Base-by-base conservation (phyloP, 1,284 basidiomycete genomes). In the Pseudozyma thailandica region DNA sequence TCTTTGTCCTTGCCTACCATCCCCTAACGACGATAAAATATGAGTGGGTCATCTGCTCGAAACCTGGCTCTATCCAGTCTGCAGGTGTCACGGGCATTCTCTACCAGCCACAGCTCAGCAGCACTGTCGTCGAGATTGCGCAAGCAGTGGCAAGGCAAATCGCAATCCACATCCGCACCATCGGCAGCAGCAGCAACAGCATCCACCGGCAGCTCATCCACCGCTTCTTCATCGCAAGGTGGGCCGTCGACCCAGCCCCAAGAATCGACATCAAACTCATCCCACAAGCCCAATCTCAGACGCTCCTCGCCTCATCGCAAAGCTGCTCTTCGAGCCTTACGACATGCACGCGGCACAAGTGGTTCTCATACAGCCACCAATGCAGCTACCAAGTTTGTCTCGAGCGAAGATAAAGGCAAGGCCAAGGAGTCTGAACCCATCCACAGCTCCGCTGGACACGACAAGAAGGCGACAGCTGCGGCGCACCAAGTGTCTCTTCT, bases 401-500 rank as follows among this genome's bases (percentile, higher is more conserved):
- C 43, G 5, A 56, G 49, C 26, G 30, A 44, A 30, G 57, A 56
- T 10, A 66, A 66, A 25, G 63, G 63, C 35, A 66, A 59, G 30
- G 48, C 37, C 15, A 53, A 54, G 18, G 63, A 55, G 23, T 21
- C 39, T n/a, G 33, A 21, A 37, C 15, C 13, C 26, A 0, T 16
- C 30, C 1, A 26, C 23, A 15, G 35, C 37, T 38, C 37, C 10
- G 30, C 38, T 7, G n/a, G 21, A 6, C 13, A 41, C 6, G 25
- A 12, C 28, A 49, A 35, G 9, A 20, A 27, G 25, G 25, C 46
- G 25, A 1, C 31, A 37, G 55, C 53, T 8, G 33, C 51, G 5
- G 44, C 37, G 16, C 56, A 62, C n/a, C 53, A 50, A 5, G 48
- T 41, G 0, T 58, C 54, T 1, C 23, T 69, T 10, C 25, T 69